phyloP scores from a whole-genome alignment of 2,329 filamentous ascomycete species.

The Sclerotinia borealis region DNA sequence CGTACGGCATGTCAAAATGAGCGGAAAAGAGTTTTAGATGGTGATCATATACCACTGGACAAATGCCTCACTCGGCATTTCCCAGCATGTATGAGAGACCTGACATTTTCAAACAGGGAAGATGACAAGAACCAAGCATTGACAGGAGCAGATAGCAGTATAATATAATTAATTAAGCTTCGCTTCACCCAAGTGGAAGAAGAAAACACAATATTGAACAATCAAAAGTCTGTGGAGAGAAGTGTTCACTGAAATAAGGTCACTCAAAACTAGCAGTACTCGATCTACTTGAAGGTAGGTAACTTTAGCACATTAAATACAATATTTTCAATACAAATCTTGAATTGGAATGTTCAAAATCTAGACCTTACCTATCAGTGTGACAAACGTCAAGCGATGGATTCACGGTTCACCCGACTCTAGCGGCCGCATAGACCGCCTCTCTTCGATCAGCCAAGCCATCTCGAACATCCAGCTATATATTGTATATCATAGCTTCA shows the following conservation, averaged over 20 bases:
- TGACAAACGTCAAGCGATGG: too few species aligned
- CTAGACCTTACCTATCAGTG: too few species aligned
- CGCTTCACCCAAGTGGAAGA: neutral
- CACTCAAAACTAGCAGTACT: neutral
- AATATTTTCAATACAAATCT: neutral
- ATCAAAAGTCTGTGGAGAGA: neutral
- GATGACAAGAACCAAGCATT: too few species aligned
- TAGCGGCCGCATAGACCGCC: conserved; percentile 1
- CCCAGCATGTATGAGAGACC: neutral
- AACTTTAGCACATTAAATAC: neutral
- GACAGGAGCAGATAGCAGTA: too few species aligned
- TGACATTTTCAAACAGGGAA: neutral
- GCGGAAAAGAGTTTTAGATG: neutral
- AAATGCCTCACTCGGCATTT: neutral
- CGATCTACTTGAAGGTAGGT: too few species aligned
- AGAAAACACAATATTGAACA: neutral
- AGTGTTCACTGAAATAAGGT: neutral
- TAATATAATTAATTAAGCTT: too few species aligned
- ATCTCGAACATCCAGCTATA: conserved; percentile 1
- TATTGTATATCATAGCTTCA: neutral
- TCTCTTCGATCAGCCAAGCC: neutral
- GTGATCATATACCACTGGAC: neutral
- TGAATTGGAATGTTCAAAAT: neutral
- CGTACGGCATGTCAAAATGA: neutral
- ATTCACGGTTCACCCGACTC: neutral